These are phyloP conservation scores for Backusella luteola DNA, from an alignment of 192 early-diverging fungal genomes.

Conservation along the genomic window DNA sequence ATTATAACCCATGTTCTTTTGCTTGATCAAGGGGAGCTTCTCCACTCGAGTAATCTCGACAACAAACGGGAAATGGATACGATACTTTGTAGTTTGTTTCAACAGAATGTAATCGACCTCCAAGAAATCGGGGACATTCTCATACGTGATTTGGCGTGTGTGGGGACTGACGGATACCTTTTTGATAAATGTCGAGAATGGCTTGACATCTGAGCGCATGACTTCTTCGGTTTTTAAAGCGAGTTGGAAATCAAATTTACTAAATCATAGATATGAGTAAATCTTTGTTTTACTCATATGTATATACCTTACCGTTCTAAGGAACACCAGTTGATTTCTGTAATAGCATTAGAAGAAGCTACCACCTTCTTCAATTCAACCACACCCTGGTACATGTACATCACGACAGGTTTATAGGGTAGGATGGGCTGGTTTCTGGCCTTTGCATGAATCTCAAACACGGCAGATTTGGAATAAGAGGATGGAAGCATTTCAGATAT, in stretches of 20 bases:
- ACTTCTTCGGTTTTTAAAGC: slow-evolving; percentile 18
- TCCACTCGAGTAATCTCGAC: slow-evolving; percentile 40
- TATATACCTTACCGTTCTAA: slow-evolving; percentile 28
- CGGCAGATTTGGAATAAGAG: neutral
- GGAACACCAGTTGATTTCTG: slow-evolving; percentile 36
- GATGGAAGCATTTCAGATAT: slow-evolving; percentile 15
- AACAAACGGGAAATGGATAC: slow-evolving; percentile 42
- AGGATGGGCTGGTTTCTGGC: slow-evolving; percentile 38
- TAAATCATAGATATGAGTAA: neutral
- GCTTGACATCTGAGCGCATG: slow-evolving; percentile 38
- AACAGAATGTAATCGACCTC: slow-evolving; percentile 28
- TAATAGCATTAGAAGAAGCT: slow-evolving; percentile 9
- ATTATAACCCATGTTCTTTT: slow-evolving; percentile 15
- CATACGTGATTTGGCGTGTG: slow-evolving; percentile 28
- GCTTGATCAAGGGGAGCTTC: slow-evolving; percentile 20
- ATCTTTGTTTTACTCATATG: neutral
- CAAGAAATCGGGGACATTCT: slow-evolving; percentile 39
- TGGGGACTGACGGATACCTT: slow-evolving; percentile 33
- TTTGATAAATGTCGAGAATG: slow-evolving; percentile 43
- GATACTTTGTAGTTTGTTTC: slow-evolving; percentile 29
- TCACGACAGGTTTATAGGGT: slow-evolving; percentile 24
- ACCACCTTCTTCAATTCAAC: slow-evolving; percentile 42
- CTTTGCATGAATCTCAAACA: slow-evolving; percentile 39
- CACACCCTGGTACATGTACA: slow-evolving; percentile 32
- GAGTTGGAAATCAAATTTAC: slow-evolving; percentile 41